These are phyloP conservation scores for Zygosaccharomyces gambellarensis DNA, from an alignment of 805 yeast genomes.

Conservation along the genomic window DNA sequence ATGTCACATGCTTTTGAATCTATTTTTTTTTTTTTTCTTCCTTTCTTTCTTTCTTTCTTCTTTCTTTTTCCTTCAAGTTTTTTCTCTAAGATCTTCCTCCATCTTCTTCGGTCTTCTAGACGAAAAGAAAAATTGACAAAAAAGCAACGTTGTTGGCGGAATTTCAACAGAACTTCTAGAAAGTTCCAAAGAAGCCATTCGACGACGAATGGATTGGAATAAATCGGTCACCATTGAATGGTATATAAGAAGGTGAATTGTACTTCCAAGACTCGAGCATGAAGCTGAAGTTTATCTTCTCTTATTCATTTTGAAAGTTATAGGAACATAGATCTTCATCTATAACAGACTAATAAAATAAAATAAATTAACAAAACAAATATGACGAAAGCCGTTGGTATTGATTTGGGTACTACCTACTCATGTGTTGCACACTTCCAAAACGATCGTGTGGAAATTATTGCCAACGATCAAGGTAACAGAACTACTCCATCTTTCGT, in stretches of 20 bases:
- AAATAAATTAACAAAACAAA: constrained; percentile 1
- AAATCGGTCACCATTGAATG: neutral
- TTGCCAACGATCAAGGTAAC: constrained; percentile 98
- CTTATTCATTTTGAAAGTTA: neutral
- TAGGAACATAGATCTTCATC: neutral
- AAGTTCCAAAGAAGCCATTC: neutral
- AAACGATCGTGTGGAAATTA: constrained; percentile 86
- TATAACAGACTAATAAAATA: neutral
- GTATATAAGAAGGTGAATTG: neutral
- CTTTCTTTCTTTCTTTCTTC: neutral
- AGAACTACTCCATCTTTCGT: constrained; percentile 97
- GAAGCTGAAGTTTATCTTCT: neutral
- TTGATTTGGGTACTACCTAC: constrained; percentile 96
- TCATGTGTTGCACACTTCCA: constrained; percentile 91
- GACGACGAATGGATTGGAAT: constrained; percentile 2
- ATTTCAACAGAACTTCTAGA: constrained; percentile 3
- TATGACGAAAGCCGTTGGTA: constrained; percentile 51
- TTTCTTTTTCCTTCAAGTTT: neutral
- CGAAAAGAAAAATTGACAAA: neutral
- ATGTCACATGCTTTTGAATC: neutral
- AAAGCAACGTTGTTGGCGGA: neutral
- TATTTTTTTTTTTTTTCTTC: neutral
- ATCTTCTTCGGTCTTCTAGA: constrained; percentile 1
- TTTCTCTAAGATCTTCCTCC: neutral
- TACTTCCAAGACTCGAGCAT: neutral